A percentile compares a stretch with the other conserved stretches of the same genome.
Conservation (phyloP, 2,329 filamentous ascomycete species). For the Colletotrichum eleusines region DNA sequence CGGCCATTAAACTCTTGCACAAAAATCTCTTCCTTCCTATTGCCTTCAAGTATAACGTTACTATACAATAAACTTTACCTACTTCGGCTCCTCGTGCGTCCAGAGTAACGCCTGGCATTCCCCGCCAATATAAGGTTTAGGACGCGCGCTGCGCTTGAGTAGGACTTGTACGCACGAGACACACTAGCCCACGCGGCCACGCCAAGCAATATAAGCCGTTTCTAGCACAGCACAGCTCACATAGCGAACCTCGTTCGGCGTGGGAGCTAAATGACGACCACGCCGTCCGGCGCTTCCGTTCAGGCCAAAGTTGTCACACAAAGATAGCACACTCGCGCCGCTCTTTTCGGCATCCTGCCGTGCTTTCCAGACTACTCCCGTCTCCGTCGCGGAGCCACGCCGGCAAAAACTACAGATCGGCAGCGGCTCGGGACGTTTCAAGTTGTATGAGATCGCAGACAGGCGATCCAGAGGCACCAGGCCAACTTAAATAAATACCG, state of each 20-base stretch:
- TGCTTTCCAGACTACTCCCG: neutral
- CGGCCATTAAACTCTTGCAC: neutral
- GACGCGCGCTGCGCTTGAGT: constrained; percentile 21
- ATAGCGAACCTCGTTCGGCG: neutral
- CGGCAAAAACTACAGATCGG: neutral
- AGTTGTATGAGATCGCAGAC: neutral
- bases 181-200: neutral
- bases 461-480: neutral
- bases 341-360: constrained; percentile 28
- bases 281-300: neutral
- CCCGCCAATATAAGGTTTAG: constrained; percentile 15
- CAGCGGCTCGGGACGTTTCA: neutral
- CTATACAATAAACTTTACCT: neutral
- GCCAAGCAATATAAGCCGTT: neutral
- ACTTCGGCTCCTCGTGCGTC: constrained; percentile 8
- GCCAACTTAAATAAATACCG: constrained; percentile 6
- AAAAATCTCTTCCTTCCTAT: neutral
- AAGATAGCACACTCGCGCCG: neutral
- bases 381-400: neutral
- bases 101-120: neutral
- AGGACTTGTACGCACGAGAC: constrained; percentile 5
- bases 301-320: neutral
- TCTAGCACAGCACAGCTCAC: neutral
- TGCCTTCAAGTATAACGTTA: neutral
- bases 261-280: constrained; percentile 13